phyloP scores from a whole-genome alignment of 208 protist species.

The Porcisia hertigi region DNA sequence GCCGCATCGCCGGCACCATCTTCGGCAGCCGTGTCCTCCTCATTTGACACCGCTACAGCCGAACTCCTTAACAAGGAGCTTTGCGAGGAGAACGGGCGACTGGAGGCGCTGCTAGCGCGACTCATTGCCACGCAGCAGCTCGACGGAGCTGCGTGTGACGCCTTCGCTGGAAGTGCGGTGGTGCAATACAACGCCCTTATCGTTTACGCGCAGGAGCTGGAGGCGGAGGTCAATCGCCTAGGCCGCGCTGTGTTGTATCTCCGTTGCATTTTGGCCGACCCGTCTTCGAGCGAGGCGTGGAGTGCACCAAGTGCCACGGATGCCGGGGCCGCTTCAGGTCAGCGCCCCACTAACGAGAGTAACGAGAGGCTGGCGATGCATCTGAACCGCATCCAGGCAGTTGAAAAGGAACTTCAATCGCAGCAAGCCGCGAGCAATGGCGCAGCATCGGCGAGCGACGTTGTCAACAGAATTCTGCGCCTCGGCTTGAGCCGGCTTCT shows the following conservation, averaged over 20 bases:
- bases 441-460: neutral
- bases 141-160: neutral
- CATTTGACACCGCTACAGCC: constrained; percentile 25
- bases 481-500: constrained; percentile 21
- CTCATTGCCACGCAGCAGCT: constrained; percentile 14
- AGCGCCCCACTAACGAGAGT: neutral
- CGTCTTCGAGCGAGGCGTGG: neutral
- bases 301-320: neutral
- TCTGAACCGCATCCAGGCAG: constrained; percentile 5
- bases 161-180: constrained; percentile 25
- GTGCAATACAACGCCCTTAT: constrained; percentile 25
- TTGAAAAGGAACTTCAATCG: constrained; percentile 5
- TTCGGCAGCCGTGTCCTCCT: neutral
- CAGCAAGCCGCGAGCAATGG: neutral
- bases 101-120: constrained; percentile 31
- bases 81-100: constrained; percentile 28
- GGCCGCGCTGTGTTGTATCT: constrained; percentile 46
- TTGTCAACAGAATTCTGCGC: constrained; percentile 15
- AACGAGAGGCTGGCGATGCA: neutral
- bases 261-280: constrained; percentile 29
- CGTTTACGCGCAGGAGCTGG: constrained; percentile 21
- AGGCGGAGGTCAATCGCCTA: constrained; percentile 39
- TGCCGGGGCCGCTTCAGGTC: neutral
- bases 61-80: constrained; percentile 33
- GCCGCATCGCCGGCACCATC: constrained; percentile 7